Evolutionary conservation across 208 protist species (phyloP).

Genomic region (Wallacemonas collosoma): DNA sequence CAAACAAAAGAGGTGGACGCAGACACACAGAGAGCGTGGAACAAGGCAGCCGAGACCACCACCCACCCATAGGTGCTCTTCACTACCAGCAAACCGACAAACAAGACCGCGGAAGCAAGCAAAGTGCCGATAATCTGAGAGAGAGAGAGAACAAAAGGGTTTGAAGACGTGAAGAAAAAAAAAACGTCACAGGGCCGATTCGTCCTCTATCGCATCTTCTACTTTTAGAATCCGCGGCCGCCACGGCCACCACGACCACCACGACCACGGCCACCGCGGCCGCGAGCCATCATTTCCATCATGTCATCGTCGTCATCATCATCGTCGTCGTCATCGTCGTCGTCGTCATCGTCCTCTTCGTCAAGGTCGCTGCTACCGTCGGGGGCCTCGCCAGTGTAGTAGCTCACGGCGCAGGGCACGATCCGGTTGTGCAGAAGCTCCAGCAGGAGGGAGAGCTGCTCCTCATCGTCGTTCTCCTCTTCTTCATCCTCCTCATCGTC

Average conservation of each 20-base stretch:
- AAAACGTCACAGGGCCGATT: neutral
- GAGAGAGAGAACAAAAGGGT: too few species aligned
- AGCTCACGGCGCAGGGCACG: constrained; percentile 75
- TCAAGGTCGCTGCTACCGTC: constrained; percentile 76
- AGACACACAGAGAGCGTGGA: too few species aligned
- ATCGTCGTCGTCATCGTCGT: constrained; percentile 83
- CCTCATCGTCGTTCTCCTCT: constrained; percentile 55
- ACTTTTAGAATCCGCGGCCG: constrained; percentile 32
- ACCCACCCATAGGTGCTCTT: too few species aligned
- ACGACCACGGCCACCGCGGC: constrained; percentile 34
- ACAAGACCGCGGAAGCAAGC: too few species aligned
- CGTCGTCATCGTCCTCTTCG: constrained; percentile 64
- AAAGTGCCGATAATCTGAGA: too few species aligned
- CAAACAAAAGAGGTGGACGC: too few species aligned
- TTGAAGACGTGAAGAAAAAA: constrained; percentile 9
- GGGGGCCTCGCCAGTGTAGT: constrained; percentile 88
- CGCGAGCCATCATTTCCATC: constrained; percentile 23
- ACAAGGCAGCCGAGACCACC: too few species aligned
- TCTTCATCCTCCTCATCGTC: constrained; percentile 26
- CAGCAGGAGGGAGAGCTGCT: constrained; percentile 40
- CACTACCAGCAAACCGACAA: too few species aligned
- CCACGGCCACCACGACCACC: constrained; percentile 21
- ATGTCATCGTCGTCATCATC: constrained; percentile 38
- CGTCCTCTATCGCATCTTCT: neutral
- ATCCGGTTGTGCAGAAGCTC: constrained; percentile 70